Base-by-base conservation (phyloP, 257 asterid genomes). In the Linaria vulgaris region DNA sequence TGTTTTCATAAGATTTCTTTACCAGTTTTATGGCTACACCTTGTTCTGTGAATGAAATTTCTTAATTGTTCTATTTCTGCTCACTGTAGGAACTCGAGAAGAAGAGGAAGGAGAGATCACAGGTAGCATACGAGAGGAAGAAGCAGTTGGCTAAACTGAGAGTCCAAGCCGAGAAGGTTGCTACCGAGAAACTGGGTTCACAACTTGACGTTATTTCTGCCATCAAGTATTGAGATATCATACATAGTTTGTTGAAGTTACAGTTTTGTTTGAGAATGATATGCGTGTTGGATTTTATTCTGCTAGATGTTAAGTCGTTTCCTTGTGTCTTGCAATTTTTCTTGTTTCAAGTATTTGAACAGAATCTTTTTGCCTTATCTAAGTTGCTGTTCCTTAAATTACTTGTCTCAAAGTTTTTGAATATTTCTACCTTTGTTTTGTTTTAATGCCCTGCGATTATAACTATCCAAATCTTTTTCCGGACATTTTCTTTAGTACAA, bases 41-140 rank as follows among this genome's bases (percentile, higher is more conserved):
- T 14, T 53, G 12, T 27, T 21, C 20, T 23, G 9, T 24, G 17
- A 53, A 11, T 6, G 12, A 9, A 16, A 53, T n/a, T 21, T 55
- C 6, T 27, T 0, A 27, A 55, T 55, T 38, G 5, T n/a, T n/a
- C n/a, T 8, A 20, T 44, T 38, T 2, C 14, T 74, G 63, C 46
- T 15, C 17, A 30, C 15, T 59, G 11, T 48, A 80, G 85, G 85
- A 76, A 59, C 69, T 76, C 63, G 85, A 80, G 82, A 56, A 73
- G 72, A 80, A 80, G 85, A 73, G 85, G 61, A 80, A 80, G 25
- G 82, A 80, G 13, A 73, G 78, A 39, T 62, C 82, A 9, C 82
- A 76, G 56, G 73, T 30, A 0, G 41, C 76, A 14, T 80, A 80
- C 5, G 82, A 80, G 72, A 76, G 67, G 71, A 80, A 76, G 74